Conservation (phyloP, 2,329 filamentous ascomycete genomes). For the Verticillium isaacii region DNA sequence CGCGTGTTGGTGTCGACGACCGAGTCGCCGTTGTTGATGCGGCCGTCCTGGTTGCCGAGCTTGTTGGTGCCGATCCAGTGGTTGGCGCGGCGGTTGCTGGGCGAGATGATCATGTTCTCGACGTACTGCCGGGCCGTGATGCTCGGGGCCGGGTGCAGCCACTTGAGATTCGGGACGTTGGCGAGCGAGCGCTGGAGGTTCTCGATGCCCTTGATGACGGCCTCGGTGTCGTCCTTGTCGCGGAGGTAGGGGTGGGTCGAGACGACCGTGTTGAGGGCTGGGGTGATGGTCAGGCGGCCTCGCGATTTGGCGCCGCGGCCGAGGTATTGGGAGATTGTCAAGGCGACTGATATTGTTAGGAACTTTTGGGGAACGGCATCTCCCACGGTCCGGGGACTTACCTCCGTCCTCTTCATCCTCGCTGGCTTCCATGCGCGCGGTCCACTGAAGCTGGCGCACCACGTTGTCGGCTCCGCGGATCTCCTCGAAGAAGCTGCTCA, state of each 20-base stretch:
- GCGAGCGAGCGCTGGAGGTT: conserved; percentile 51
- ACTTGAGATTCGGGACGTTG: conserved; percentile 49
- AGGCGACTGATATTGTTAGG: conserved; percentile 30
- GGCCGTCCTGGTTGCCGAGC: conserved; percentile 53
- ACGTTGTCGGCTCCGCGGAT: conserved; percentile 54
- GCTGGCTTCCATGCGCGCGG: conserved; percentile 57
- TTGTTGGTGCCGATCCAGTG: conserved; percentile 55
- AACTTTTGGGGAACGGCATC: background rate
- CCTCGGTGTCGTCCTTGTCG: conserved; percentile 53
- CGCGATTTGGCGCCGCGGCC: conserved; percentile 59
- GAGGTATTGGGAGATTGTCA: conserved; percentile 57
- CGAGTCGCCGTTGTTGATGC: conserved; percentile 43
- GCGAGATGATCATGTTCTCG: conserved; percentile 37
- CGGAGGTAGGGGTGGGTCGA: conserved; percentile 55
- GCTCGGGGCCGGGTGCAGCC: conserved; percentile 47
- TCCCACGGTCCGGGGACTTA: conserved; percentile 14
- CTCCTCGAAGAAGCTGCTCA: conserved; percentile 47
- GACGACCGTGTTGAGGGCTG: conserved; percentile 52
- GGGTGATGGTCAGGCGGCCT: conserved; percentile 56
- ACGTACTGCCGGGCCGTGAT: conserved; percentile 53
- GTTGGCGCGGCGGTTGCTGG: conserved; percentile 36
- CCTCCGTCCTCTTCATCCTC: conserved; percentile 28
- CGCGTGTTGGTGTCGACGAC: conserved; percentile 61
- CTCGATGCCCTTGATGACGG: conserved; percentile 62
- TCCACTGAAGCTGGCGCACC: conserved; percentile 61